These are phyloP conservation scores for Verticillium tricorpus DNA, from an alignment of 2,329 filamentous ascomycete genomes.

Conservation along the genomic window DNA sequence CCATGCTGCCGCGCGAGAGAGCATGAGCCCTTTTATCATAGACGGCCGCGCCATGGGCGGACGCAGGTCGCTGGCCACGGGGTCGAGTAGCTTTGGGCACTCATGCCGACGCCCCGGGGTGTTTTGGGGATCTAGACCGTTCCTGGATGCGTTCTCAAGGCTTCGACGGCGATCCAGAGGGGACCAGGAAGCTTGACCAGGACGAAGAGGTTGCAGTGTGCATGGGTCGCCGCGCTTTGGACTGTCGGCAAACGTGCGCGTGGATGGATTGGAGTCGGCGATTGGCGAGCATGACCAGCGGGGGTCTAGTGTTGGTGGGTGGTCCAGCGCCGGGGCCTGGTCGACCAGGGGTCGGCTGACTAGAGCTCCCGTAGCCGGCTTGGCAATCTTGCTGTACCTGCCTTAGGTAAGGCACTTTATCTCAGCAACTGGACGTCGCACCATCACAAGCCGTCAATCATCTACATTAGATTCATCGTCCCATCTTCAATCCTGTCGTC, in stretches of 20 bases:
- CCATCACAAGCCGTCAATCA: background rate
- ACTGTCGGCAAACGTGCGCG: background rate
- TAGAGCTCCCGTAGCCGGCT: background rate
- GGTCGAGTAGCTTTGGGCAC: background rate
- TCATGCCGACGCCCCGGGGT: background rate
- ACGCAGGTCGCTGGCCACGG: background rate
- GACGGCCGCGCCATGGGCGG: background rate
- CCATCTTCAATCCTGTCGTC: background rate
- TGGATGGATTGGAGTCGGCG: background rate
- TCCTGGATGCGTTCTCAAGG: background rate
- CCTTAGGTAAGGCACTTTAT: background rate
- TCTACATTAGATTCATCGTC: background rate
- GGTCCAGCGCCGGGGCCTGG: background rate
- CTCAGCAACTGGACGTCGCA: background rate
- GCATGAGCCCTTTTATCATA: background rate
- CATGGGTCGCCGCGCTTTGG: background rate
- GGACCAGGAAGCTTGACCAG: background rate
- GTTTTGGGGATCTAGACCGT: background rate
- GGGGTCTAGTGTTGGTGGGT: background rate
- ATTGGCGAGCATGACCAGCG: background rate
- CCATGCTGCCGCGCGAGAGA: background rate
- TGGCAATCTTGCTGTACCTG: background rate
- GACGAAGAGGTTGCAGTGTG: background rate
- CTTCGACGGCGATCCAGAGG: background rate
- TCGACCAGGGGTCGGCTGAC: background rate